These are phyloP conservation scores for Sporothrix brasiliensis DNA, from an alignment of 2,329 filamentous ascomycete species.

Conservation along the genomic window DNA sequence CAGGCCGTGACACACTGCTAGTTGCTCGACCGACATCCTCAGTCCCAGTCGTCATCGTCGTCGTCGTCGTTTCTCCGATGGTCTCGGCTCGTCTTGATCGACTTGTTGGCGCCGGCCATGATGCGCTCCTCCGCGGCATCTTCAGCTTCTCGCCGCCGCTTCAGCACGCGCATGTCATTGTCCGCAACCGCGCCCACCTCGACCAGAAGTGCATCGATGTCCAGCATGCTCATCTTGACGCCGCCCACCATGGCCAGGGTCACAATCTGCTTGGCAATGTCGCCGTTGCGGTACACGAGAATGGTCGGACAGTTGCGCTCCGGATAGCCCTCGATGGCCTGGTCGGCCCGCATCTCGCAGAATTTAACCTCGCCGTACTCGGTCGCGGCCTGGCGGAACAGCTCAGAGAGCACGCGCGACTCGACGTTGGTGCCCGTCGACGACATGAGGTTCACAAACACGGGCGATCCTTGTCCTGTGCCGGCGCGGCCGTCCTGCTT, in stretches of 20 bases:
- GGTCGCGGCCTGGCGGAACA: constrained; percentile 80
- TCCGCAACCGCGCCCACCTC: constrained; percentile 78
- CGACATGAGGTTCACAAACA: constrained; percentile 81
- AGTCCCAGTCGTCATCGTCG: constrained; percentile 43
- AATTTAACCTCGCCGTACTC: constrained; percentile 97
- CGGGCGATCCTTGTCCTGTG: constrained; percentile 42
- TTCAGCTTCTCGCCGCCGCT: constrained; percentile 61
- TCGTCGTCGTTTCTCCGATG: constrained; percentile 38
- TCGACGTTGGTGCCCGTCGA: constrained; percentile 79
- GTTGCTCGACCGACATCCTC: constrained; percentile 5
- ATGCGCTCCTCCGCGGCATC: constrained; percentile 63
- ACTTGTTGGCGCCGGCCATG: constrained; percentile 50
- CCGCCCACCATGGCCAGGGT: constrained; percentile 81
- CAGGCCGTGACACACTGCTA: no score
- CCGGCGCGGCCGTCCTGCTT: constrained; percentile 41
- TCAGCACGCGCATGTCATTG: constrained; percentile 75
- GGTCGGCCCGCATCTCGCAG: constrained; percentile 87
- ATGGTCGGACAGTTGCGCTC: constrained; percentile 95
- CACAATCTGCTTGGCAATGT: constrained; percentile 91
- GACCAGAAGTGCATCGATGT: constrained; percentile 80
- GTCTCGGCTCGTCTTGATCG: constrained; percentile 37
- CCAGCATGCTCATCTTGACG: constrained; percentile 67
- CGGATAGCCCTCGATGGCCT: constrained; percentile 96
- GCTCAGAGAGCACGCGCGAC: constrained; percentile 77
- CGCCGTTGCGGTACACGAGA: constrained; percentile 85